Evolutionary conservation across 2,329 filamentous ascomycete species (phyloP), one percentile per base, ranked within the genome.

Genomic region (Pseudohalonectria lignicola): DNA sequence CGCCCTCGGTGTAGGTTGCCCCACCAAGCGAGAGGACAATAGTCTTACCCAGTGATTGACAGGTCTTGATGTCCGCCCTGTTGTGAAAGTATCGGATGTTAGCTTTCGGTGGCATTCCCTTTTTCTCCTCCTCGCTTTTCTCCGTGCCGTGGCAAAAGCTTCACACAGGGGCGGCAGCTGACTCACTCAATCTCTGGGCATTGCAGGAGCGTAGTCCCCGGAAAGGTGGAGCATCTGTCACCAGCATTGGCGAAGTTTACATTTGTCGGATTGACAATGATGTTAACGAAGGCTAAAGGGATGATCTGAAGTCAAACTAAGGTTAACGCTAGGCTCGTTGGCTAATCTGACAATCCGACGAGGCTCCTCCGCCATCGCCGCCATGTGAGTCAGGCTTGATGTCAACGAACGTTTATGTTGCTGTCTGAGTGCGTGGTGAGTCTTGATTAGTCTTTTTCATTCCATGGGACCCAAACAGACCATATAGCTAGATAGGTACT

Each of bases 21-120:
- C 83, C 82, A 15, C 81, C 82, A 32, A 87, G 65, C 3, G 82
- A 86, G 9, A 87, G 65, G 32, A 85, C 53, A 46, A 87, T 78
- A 2, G 79, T 84, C 59, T 86, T 87, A 44, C 71, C 71, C 5
- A 53, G 58, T 12, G 57, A 47, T 54, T 87, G 82, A 57, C 82
- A 88, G 9, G 66, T 50, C 42, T 62, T 56, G 47, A 75, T 74
- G 43, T 74, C 71, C 30, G 56, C 58, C 46, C 64, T 66, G 33
- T 17, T 40, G 37, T 12, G n/a, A 39, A 35, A 12, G n/a, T n/a
- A n/a, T n/a, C n/a, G n/a, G n/a, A n/a, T n/a, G n/a, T n/a, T n/a
- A n/a, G n/a, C n/a, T n/a, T n/a, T n/a, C n/a, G n/a, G n/a, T n/a
- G n/a, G n/a, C n/a, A n/a, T n/a, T n/a, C n/a, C n/a, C n/a, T n/a